Conservation (phyloP, 2,329 filamentous ascomycete species). For the Xylariaceae sp. region DNA sequence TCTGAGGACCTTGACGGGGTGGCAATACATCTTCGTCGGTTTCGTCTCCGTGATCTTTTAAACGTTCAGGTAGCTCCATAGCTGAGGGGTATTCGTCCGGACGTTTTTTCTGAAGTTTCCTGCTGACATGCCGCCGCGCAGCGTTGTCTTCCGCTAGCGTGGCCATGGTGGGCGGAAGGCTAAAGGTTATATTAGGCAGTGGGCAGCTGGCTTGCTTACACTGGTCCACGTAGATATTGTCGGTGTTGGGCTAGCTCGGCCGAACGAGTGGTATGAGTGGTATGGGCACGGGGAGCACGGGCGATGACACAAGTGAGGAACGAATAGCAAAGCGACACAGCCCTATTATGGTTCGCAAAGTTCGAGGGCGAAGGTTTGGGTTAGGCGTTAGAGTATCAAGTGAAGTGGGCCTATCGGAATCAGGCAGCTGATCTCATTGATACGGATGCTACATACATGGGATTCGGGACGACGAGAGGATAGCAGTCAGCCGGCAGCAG, state of each 20-base stretch:
- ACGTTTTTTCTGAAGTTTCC: constrained; percentile 50
- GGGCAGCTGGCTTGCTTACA: constrained; percentile 5
- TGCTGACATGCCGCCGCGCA: constrained; percentile 43
- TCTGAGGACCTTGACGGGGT: constrained; percentile 48
- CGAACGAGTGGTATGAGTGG: constrained; percentile 15
- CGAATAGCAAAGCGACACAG: constrained; percentile 17
- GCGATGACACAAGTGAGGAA: constrained; percentile 12
- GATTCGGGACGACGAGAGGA: constrained; percentile 3
- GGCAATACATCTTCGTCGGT: constrained; percentile 53
- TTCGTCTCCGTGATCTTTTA: constrained; percentile 52
- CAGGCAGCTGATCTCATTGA: constrained; percentile 12
- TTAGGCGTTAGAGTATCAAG: constrained; percentile 14
- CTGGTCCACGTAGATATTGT: constrained; percentile 2
- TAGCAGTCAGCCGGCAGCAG: neutral
- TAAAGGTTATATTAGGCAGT: constrained; percentile 1
- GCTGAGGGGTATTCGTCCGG: constrained; percentile 43
- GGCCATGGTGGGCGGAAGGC: constrained; percentile 27
- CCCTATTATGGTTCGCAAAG: constrained; percentile 11
- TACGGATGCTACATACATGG: constrained; percentile 16
- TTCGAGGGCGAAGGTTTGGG: constrained; percentile 6
- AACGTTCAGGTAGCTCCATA: constrained; percentile 57
- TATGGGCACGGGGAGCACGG: constrained; percentile 19
- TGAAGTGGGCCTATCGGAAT: constrained; percentile 10
- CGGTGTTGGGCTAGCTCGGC: constrained; percentile 10
- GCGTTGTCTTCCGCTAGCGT: constrained; percentile 39